Conservation (phyloP, 2,329 filamentous ascomycete genomes). For the Cercospora beticola region DNA sequence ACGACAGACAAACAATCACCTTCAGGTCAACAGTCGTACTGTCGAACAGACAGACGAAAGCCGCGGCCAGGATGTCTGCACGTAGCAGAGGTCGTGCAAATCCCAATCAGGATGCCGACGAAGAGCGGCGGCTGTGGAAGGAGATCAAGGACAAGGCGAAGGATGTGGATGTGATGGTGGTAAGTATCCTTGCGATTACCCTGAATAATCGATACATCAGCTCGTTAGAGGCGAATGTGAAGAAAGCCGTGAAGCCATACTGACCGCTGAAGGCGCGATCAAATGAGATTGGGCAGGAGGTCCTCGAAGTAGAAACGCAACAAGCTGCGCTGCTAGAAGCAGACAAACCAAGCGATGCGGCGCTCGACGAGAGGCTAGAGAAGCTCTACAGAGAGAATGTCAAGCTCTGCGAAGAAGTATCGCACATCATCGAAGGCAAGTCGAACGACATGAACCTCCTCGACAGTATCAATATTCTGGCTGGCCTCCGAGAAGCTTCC, state of each 20-base stretch:
- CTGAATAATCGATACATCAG: neutral
- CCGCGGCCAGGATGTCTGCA: conserved; percentile 43
- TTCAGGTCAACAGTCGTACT: neutral
- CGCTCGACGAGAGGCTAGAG: conserved; percentile 49
- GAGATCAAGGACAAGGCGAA: conserved; percentile 48
- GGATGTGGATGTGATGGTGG: conserved; percentile 49
- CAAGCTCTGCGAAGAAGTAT: conserved; percentile 48
- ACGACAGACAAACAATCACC: neutral
- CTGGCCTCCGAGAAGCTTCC: conserved; percentile 48
- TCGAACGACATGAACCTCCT: conserved; percentile 45
- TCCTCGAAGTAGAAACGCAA: conserved; percentile 39
- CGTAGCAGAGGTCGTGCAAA: conserved; percentile 47
- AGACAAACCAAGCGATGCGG: conserved; percentile 34
- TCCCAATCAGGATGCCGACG: conserved; percentile 52
- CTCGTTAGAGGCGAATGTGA: neutral
- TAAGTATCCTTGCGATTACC: conserved; percentile 35
- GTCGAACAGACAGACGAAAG: neutral
- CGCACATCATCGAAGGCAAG: conserved; percentile 45
- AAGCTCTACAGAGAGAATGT: conserved; percentile 50
- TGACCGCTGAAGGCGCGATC: conserved; percentile 30
- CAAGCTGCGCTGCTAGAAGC: conserved; percentile 37
- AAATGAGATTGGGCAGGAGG: conserved; percentile 39
- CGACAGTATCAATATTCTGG: conserved; percentile 48
- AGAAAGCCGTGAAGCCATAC: neutral
- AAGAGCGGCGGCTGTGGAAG: conserved; percentile 52